phyloP scores from a whole-genome alignment of 768 basidiomycete species.

The Leccinum subgranulosum region DNA sequence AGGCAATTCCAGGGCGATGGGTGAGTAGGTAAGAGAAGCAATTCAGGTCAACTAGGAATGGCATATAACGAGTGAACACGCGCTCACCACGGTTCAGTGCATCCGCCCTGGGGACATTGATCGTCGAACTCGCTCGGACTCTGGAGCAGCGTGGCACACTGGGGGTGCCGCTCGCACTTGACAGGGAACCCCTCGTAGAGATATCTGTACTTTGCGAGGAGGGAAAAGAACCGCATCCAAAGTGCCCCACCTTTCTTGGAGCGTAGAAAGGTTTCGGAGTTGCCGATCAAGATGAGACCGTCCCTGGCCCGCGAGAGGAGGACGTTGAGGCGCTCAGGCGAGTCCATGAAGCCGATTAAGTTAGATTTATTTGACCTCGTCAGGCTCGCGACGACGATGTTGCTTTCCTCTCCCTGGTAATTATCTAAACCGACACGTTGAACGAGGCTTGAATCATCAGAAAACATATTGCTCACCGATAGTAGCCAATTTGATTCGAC shows the following conservation, averaged over 20 bases:
- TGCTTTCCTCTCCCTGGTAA: constrained; percentile 72
- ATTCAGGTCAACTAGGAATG: no score
- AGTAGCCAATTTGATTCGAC: constrained; percentile 54
- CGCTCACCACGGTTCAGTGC: constrained; percentile 52
- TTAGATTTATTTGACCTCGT: constrained; percentile 54
- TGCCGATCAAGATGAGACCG: constrained; percentile 64
- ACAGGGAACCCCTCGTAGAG: constrained; percentile 43
- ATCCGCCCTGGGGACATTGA: constrained; percentile 61
- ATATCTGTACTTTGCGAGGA: not conserved
- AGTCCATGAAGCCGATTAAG: constrained; percentile 69
- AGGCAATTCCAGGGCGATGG: not conserved
- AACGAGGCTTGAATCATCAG: not conserved
- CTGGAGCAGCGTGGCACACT: constrained; percentile 35
- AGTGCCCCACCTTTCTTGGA: constrained; percentile 10
- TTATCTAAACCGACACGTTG: constrained; percentile 47
- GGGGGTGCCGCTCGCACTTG: constrained; percentile 51
- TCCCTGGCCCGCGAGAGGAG: constrained; percentile 66
- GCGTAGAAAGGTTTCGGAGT: constrained; percentile 27
- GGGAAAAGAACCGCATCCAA: constrained; percentile 7
- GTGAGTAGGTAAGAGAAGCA: no score
- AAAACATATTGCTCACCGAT: constrained; percentile 44
- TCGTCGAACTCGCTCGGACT: constrained; percentile 47
- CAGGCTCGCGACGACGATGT: constrained; percentile 60
- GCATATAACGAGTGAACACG: no score
- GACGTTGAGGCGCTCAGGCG: constrained; percentile 68